Base-by-base conservation (phyloP, 345 rosid genomes). In the Leavenworthia alabamica region DNA sequence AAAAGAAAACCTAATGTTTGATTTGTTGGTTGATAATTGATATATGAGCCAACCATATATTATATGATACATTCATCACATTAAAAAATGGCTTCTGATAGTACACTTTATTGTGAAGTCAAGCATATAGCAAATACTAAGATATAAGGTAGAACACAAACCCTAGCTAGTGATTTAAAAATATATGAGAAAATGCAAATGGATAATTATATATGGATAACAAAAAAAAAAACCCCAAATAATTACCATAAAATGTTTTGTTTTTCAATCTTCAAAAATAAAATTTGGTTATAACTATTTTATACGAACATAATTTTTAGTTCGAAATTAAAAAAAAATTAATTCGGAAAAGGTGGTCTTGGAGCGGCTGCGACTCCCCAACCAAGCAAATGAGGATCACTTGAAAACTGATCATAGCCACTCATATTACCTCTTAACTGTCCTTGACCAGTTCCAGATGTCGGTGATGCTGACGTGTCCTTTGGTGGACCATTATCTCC, bases 331-430 rank as follows among this genome's bases (percentile, higher is more conserved):
- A n/a, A n/a, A n/a, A n/a, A n/a, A n/a, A n/a, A n/a, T 52, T 56
- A 62, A 70, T 28, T 44, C 51, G 60, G 67, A 50, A 82, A 84
- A 11, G 86, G 79, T 54, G 95, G 81, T 72, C 83, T 71, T 33
- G 80, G 54, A 54, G 64, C 72, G 11, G 61, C 77, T 35, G 84
- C 70, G 40, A 79, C 61, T 74, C 82, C 75, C 88, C 85, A 78
- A 57, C 86, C 86, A 46, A 81, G 75, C 69, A 79, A 62, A 46
- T 85, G 74, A 64, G 75, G 70, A 39, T 85, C 95, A 66, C 73
- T 78, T 11, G 83, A 41, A 67, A 83, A 77, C 12, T 78, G 84
- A 70, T 78, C 78, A 60, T 56, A 72, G 6, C 75, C 82, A 71
- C 71, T 51, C 16, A 54, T 60, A 23, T 72, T 73, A 24, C 74